Base-by-base conservation (phyloP, 352 stramenopile genomes). In the Hyaloperonospora arabidopsidis region DNA sequence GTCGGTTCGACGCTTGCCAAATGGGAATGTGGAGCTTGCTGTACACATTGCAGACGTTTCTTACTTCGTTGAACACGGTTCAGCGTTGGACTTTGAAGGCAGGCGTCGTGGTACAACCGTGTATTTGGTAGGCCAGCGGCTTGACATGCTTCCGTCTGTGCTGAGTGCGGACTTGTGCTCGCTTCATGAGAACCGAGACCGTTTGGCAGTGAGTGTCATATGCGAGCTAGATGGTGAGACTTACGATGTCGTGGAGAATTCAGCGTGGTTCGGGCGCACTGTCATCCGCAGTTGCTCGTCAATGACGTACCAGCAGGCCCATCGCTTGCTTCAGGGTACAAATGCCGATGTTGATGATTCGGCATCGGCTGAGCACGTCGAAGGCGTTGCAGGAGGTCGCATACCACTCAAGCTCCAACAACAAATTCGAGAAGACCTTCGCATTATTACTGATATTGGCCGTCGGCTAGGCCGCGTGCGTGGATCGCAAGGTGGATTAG, bases 21-120 rank as follows among this genome's bases (percentile, higher is more conserved):
- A 95, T 45, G 86, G 84, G 8, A 87, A 90, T 54, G 49, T 95
- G 15, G 86, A 98, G 54, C 74, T 98, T 4, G 96, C 96, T 2
- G 96, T 99, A 5, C 97, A 99, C 61, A 99, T 99, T 68, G 97
- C 97, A 0, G 97, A 99, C 68, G 97, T 99, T 2, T 98, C 95
- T 36, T 95, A 99, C 70, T 99, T 99, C 63, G 96, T 99, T 4
- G 61, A 89, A 35, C 82, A 97, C 47, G 95, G 84, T n/a, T 97
- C 84, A 19, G 79, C 95, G 1, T 86, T 99, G 18, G 97, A 99
- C 69, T 70, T 95, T 19, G 97, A 99, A 74, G 89, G 84, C 1
- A 77, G 79, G 17, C 74, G 62, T 29, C 81, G 84, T n/a, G 78
- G 67, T 1, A 99, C 96, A 21, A 98, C 94, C 0, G 98, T 97